phyloP scores from a whole-genome alignment of 768 basidiomycete species.

The Amanita molliuscula region DNA sequence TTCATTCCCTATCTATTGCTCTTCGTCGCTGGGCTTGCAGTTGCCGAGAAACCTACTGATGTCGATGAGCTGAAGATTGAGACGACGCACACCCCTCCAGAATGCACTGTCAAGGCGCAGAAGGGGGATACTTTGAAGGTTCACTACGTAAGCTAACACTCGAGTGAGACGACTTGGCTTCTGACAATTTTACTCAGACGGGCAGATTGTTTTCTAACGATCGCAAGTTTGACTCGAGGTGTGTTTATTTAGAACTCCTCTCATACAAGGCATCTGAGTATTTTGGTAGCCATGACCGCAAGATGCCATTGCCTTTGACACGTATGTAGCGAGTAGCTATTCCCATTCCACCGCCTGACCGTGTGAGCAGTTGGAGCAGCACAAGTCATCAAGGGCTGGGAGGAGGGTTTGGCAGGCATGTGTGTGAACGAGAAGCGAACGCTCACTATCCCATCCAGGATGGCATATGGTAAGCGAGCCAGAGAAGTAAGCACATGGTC shows the following conservation, averaged over 20 bases:
- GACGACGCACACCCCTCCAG: conserved; percentile 45
- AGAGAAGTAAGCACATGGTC: neutral
- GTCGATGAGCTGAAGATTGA: conserved; percentile 54
- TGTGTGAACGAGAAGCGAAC: conserved; percentile 83
- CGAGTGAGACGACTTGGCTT: neutral
- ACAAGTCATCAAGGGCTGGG: conserved; percentile 83
- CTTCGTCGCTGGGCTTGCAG: conserved; percentile 36
- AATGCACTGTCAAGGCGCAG: conserved; percentile 42
- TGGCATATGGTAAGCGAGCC: conserved; percentile 69
- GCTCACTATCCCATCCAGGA: conserved; percentile 70
- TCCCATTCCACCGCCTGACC: neutral
- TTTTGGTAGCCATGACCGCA: conserved; percentile 52
- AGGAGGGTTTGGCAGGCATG: conserved; percentile 75
- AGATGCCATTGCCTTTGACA: conserved; percentile 64
- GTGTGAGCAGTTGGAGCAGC: conserved; percentile 52
- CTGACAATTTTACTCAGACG: conserved; percentile 34
- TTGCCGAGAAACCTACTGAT: conserved; percentile 19
- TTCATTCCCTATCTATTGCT: conserved; percentile 33
- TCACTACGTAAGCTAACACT: conserved; percentile 52
- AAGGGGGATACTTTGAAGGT: conserved; percentile 60
- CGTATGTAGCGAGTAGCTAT: conserved; percentile 34
- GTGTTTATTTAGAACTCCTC: conserved; percentile 10
- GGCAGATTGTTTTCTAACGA: conserved; percentile 72
- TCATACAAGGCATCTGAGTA: neutral
- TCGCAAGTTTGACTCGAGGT: conserved; percentile 87